Conservation (phyloP, 106 monocot genomes). For the Amphibolis antarctica region DNA sequence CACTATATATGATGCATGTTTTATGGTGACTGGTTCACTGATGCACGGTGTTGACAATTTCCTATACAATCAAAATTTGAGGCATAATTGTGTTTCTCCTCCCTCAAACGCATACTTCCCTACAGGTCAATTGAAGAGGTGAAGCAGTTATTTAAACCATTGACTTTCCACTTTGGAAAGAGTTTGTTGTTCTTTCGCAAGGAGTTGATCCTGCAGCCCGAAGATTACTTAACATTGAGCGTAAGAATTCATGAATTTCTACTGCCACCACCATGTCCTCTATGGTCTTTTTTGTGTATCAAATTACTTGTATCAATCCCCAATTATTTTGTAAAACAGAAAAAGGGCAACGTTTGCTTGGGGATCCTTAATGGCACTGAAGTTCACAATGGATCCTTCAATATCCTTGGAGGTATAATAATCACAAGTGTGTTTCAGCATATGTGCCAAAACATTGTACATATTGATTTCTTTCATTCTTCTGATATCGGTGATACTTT, state of each 20-base stretch:
- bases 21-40: too few species aligned
- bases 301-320: too few species aligned
- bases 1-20: too few species aligned
- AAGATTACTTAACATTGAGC: constrained; percentile 62
- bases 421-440: not conserved
- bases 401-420: constrained; percentile 67
- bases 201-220: constrained; percentile 52
- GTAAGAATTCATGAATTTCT: constrained; percentile 23
- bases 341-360: constrained; percentile 65
- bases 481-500: too few species aligned
- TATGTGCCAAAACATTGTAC: not conserved
- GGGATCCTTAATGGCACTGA: constrained; percentile 71
- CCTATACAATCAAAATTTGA: not conserved
- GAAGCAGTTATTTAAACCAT: constrained; percentile 54
- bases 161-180: constrained; percentile 61
- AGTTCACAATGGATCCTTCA: constrained; percentile 51
- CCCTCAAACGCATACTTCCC: constrained; percentile 8
- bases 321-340: constrained; percentile 25
- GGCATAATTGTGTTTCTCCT: not conserved
- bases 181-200: constrained; percentile 45
- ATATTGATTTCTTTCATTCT: not conserved
- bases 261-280: too few species aligned
- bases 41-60: not conserved
- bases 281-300: too few species aligned
- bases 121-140: constrained; percentile 65